These are phyloP conservation scores for Trichoderma reesei DNA, from an alignment of 495 filamentous ascomycete species.

Conservation along the genomic window DNA sequence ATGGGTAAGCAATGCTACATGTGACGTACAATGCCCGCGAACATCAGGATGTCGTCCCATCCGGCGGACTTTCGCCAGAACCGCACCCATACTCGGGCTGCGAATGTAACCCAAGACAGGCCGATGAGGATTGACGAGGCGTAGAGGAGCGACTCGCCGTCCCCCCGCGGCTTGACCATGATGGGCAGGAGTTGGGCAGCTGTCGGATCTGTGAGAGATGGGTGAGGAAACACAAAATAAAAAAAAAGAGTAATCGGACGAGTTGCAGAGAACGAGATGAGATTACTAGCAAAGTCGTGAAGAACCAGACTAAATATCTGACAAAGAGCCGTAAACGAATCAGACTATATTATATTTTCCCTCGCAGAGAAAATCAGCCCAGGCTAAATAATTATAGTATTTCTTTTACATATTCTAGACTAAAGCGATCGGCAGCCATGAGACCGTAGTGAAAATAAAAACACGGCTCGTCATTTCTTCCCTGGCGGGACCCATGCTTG, in stretches of 20 bases:
- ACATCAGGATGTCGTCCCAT: conserved; percentile 3
- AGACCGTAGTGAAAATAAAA: conserved; percentile 3
- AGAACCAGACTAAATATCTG: neutral
- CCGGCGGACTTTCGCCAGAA: neutral
- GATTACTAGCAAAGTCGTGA: neutral
- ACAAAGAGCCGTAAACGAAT: too few species aligned
- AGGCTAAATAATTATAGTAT: too few species aligned
- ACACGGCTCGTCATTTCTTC: neutral
- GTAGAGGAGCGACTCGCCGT: neutral
- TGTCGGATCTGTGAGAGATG: neutral
- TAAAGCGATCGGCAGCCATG: neutral
- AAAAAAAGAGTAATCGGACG: neutral
- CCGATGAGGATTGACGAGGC: neutral
- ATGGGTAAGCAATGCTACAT: neutral
- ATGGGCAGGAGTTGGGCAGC: neutral
- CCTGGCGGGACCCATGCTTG: neutral
- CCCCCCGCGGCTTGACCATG: neutral
- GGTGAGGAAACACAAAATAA: neutral
- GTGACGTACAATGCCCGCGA: neutral
- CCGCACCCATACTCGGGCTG: neutral
- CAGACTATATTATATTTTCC: too few species aligned
- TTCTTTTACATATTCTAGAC: neutral
- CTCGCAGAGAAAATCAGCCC: too few species aligned
- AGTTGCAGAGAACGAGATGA: neutral
- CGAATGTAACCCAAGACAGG: neutral